Evolutionary conservation across 1,139 yeast species (phyloP).

Genomic region (Kurtzmaniella quercitrusa): DNA sequence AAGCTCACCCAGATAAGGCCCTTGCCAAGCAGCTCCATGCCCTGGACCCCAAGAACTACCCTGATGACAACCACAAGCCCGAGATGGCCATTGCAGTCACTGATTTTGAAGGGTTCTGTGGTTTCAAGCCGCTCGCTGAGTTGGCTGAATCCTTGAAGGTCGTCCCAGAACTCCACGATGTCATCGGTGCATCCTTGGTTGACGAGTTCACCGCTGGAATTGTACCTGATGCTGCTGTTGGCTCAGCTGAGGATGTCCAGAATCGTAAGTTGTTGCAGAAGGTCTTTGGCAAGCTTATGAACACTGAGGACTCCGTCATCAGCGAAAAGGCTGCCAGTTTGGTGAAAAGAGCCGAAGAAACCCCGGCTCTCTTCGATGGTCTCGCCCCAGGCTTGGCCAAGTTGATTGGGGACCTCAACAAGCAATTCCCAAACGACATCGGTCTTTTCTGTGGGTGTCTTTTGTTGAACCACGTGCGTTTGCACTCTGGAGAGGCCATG

Average conservation of each 20-base stretch:
- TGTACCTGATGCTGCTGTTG: slow-evolving; percentile 37
- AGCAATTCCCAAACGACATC: slow-evolving; percentile 88
- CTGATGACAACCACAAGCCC: slow-evolving; percentile 97
- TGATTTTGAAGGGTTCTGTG: slow-evolving; percentile 95
- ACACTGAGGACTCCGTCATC: slow-evolving; percentile 56
- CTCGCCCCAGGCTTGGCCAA: slow-evolving; percentile 55
- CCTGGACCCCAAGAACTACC: slow-evolving; percentile 87
- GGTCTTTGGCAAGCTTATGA: slow-evolving; percentile 81
- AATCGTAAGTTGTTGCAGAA: slow-evolving; percentile 67
- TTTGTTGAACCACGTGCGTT: slow-evolving; percentile 78
- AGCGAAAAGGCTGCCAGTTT: slow-evolving; percentile 52
- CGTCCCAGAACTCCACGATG: slow-evolving; percentile 69
- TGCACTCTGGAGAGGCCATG: slow-evolving; percentile 94
- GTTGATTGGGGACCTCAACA: slow-evolving; percentile 69
- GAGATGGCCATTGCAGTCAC: slow-evolving; percentile 99
- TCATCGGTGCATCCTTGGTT: slow-evolving; percentile 63
- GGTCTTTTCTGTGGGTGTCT: slow-evolving; percentile 96
- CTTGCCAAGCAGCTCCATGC: slow-evolving; percentile 74
- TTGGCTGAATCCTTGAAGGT: slow-evolving; percentile 61
- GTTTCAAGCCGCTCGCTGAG: slow-evolving; percentile 86
- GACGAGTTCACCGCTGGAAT: slow-evolving; percentile 49
- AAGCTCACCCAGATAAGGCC: slow-evolving; percentile 94
- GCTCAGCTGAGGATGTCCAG: slow-evolving; percentile 41
- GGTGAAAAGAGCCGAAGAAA: slow-evolving; percentile 53
- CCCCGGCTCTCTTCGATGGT: slow-evolving; percentile 46